Evolutionary conservation across 768 basidiomycete species (phyloP).

Genomic region (Mycena leptocephala): DNA sequence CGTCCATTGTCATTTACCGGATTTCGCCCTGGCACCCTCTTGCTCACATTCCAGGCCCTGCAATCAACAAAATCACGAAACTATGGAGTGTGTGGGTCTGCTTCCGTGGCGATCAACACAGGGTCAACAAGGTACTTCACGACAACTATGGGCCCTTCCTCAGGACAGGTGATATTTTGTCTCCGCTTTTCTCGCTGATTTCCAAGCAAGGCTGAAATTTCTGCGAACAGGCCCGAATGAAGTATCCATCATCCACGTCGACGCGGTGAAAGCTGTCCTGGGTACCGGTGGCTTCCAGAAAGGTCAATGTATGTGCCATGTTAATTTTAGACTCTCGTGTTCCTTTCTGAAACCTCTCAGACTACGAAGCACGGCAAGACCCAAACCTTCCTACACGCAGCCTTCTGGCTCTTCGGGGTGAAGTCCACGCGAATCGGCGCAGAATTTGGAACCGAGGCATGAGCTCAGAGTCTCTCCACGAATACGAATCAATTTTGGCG

Average conservation of each 20-base stretch:
- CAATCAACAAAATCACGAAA: constrained; percentile 43
- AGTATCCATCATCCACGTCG: constrained; percentile 32
- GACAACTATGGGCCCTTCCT: constrained; percentile 56
- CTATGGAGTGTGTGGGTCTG: constrained; percentile 42
- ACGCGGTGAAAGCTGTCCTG: constrained; percentile 28
- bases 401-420: constrained; percentile 13
- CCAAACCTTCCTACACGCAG: background rate
- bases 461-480: constrained; percentile 60
- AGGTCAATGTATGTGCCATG: constrained; percentile 23
- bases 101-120: constrained; percentile 46
- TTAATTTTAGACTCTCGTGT: background rate
- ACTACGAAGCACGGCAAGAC: constrained; percentile 21
- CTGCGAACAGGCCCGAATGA: constrained; percentile 30
- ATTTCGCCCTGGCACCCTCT: constrained; percentile 58
- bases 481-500: constrained; percentile 59
- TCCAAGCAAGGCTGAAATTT: background rate
- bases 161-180: constrained; percentile 48
- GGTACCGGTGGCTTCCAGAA: constrained; percentile 26
- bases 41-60: constrained; percentile 53
- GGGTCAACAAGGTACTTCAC: constrained; percentile 48
- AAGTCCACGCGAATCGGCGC: constrained; percentile 58
- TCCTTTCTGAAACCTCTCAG: background rate
- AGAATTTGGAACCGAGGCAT: constrained; percentile 70
- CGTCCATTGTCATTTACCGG: constrained; percentile 51
- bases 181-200: background rate